Evolutionary conservation across 2,329 filamentous ascomycete genomes (phyloP).

Genomic region (Xylaria sp.): DNA sequence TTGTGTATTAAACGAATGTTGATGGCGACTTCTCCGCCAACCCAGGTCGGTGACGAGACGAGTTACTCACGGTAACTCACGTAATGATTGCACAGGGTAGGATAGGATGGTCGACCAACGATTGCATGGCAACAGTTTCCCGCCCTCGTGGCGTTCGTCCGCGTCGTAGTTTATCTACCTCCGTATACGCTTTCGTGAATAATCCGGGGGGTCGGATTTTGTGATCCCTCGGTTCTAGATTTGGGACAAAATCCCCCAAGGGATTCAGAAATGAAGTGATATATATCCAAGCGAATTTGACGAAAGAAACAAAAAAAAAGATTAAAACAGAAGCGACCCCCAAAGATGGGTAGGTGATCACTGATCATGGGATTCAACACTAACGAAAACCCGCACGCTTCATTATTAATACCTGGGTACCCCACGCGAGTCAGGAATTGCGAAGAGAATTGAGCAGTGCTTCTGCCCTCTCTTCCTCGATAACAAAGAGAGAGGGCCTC

Average conservation of each 20-base stretch:
- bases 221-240: neutral
- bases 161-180: neutral
- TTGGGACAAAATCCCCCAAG: no score
- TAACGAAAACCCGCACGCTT: neutral
- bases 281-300: no score
- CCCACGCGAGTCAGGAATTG: neutral
- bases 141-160: neutral
- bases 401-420: neutral
- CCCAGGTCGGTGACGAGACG: neutral
- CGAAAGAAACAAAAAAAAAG: neutral
- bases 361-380: neutral
- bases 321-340: neutral
- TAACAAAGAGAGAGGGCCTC: neutral
- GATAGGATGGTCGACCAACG: neutral
- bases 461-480: neutral
- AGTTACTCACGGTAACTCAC: neutral
- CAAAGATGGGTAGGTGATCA: neutral
- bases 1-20: neutral
- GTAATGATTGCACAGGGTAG: neutral
- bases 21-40: neutral
- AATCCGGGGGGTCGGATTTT: neutral
- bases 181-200: neutral
- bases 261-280: no score
- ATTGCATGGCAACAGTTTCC: neutral
- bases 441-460: neutral